Evolutionary conservation across 805 yeast genomes (phyloP).

Genomic region (Yarrowia alimentaria): DNA sequence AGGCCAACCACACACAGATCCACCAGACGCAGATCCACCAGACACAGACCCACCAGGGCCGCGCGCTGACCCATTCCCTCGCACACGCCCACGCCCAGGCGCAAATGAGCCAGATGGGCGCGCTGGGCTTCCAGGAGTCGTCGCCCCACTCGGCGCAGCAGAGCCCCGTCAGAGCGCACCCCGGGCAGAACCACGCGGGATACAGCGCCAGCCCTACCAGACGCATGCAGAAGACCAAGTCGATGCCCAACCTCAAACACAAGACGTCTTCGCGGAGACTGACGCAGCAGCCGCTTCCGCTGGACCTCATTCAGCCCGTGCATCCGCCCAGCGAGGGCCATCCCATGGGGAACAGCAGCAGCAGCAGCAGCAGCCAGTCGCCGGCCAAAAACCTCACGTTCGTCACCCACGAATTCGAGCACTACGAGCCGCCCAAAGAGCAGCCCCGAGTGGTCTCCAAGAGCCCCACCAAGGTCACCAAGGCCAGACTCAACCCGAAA

Average conservation of each 20-base stretch:
- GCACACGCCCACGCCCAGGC: not conserved
- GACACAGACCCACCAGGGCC: not conserved
- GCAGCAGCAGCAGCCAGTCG: not conserved
- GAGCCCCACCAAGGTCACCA: conserved; percentile 18
- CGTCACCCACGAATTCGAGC: conserved; percentile 23
- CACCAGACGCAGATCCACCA: no score
- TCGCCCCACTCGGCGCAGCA: not conserved
- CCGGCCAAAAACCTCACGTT: conserved; percentile 10
- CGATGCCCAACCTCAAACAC: conserved; percentile 25
- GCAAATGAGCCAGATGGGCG: not conserved
- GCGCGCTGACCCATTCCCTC: not conserved
- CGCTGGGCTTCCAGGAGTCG: not conserved
- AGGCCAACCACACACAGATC: no score
- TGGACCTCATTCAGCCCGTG: conserved; percentile 13
- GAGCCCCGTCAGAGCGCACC: conserved; percentile 2
- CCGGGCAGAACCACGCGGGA: not conserved
- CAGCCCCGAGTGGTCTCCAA: conserved; percentile 9
- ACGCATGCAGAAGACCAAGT: conserved; percentile 10
- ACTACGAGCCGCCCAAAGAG: conserved; percentile 19
- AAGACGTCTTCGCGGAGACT: conserved; percentile 1
- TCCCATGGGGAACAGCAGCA: not conserved
- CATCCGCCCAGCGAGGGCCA: not conserved
- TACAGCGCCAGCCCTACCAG: not conserved
- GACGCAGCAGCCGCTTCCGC: not conserved
- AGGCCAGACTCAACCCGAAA: conserved; percentile 10